phyloP scores from a whole-genome alignment of 202 grass and related monocot genomes.

The Bolboschoenoplectus hybrid region DNA sequence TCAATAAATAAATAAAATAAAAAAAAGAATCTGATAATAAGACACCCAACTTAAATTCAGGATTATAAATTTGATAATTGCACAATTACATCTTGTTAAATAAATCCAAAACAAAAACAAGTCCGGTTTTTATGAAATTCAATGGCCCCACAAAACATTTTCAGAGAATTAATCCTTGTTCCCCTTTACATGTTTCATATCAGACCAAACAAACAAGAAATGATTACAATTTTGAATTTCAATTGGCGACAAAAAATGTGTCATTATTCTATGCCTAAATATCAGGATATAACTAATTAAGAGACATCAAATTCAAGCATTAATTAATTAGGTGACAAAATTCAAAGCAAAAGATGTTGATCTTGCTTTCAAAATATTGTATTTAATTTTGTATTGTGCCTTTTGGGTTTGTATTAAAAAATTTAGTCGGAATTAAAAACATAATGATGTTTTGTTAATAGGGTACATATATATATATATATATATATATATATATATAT shows the following conservation, averaged over 20 bases:
- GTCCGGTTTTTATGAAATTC: not conserved
- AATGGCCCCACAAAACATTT: constrained; percentile 20
- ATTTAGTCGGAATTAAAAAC: not conserved
- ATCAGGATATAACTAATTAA: not conserved
- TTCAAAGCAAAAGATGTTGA: not conserved
- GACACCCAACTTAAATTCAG: not conserved
- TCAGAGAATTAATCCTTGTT: constrained; percentile 13
- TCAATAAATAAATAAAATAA: not conserved
- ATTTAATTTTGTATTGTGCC: not conserved
- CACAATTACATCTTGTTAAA: not conserved
- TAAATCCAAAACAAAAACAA: not conserved
- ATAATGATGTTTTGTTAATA: not conserved
- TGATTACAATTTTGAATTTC: not conserved
- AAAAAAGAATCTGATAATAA: not conserved
- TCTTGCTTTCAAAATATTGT: not conserved
- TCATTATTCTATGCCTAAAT: not conserved
- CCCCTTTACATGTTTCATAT: constrained; percentile 1
- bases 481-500: too few relatives aligned
- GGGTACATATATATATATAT: not conserved
- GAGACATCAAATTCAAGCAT: not conserved
- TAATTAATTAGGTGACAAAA: not conserved
- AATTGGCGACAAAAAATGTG: not conserved
- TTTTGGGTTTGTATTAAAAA: not conserved
- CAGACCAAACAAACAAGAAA: not conserved
- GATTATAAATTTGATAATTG: constrained; percentile 6